Percentiles rank a stretch among this genome's conserved stretches.
These are phyloP conservation scores for Lachancea nothofagi DNA, from an alignment of 805 yeast genomes.

Conservation along the genomic window DNA sequence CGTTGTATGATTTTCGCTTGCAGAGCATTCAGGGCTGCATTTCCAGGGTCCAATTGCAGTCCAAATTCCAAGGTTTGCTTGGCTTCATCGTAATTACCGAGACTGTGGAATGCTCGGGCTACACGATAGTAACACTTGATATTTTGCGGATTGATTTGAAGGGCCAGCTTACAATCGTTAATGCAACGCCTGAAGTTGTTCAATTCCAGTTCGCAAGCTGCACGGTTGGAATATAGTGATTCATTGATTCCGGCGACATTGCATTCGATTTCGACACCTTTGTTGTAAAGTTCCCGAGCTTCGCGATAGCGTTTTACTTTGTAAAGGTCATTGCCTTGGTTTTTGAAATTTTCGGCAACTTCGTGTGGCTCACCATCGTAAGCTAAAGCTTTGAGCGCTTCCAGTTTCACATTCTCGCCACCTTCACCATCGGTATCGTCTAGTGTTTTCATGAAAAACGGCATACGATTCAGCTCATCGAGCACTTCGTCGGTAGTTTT, in stretches of 20 bases:
- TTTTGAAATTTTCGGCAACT: slow-evolving; percentile 80
- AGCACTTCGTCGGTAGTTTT: slow-evolving; percentile 73
- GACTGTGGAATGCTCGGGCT: slow-evolving; percentile 68
- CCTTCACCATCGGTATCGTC: slow-evolving; percentile 74
- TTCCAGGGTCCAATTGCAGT: slow-evolving; percentile 51
- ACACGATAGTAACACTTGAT: slow-evolving; percentile 83
- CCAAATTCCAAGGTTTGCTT: slow-evolving; percentile 62
- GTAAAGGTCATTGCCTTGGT: slow-evolving; percentile 88
- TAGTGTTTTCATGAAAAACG: slow-evolving; percentile 88
- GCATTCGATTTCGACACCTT: slow-evolving; percentile 71
- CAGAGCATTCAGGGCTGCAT: slow-evolving; percentile 49
- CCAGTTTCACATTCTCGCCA: slow-evolving; percentile 68
- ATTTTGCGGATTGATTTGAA: slow-evolving; percentile 59
- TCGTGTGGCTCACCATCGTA: slow-evolving; percentile 96
- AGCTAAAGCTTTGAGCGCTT: slow-evolving; percentile 85
- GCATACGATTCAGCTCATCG: slow-evolving; percentile 73
- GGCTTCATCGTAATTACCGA: slow-evolving; percentile 71
- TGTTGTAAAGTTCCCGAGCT: slow-evolving; percentile 74
- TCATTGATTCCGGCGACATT: slow-evolving; percentile 49
- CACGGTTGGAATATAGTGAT: slow-evolving; percentile 71
- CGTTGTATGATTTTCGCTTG: slow-evolving; percentile 38
- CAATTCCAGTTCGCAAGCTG: slow-evolving; percentile 86
- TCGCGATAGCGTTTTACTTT: slow-evolving; percentile 62
- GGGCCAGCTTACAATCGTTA: slow-evolving; percentile 73
- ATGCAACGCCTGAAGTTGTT: slow-evolving; percentile 81